phyloP scores from a whole-genome alignment of 805 yeast genomes.

The Diddensiella santjacobensis region DNA sequence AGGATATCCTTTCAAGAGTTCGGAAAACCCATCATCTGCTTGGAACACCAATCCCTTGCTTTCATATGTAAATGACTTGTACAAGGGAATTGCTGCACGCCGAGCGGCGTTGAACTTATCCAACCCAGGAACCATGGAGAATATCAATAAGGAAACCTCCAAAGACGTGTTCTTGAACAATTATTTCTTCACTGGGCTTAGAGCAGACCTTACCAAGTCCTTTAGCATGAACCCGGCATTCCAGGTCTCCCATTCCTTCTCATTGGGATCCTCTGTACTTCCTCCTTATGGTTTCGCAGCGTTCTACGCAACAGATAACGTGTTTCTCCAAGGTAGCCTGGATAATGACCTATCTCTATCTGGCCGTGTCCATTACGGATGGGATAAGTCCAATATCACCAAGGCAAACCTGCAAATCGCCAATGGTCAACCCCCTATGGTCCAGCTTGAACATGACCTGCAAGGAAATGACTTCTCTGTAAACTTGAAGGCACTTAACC shows the following conservation, averaged over 20 bases:
- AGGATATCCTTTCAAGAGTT: slow-evolving; percentile 6
- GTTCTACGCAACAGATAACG: slow-evolving; percentile 78
- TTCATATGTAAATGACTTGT: slow-evolving; percentile 72
- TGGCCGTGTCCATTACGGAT: slow-evolving; percentile 88
- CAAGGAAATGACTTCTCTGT: slow-evolving; percentile 85
- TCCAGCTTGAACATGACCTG: slow-evolving; percentile 93
- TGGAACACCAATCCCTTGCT: slow-evolving; percentile 84
- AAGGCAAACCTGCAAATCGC: slow-evolving; percentile 87
- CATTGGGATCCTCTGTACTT: slow-evolving; percentile 77
- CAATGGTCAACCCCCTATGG: slow-evolving; percentile 85
- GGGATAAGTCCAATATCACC: slow-evolving; percentile 74
- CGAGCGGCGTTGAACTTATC: slow-evolving; percentile 75
- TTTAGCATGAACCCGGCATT: slow-evolving; percentile 89
- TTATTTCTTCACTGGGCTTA: slow-evolving; percentile 88
- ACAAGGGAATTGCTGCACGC: slow-evolving; percentile 67
- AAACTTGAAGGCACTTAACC: slow-evolving; percentile 88
- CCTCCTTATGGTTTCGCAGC: slow-evolving; percentile 92
- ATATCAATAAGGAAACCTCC: slow-evolving; percentile 86
- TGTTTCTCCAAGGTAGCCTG: slow-evolving; percentile 85
- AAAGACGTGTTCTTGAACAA: slow-evolving; percentile 89
- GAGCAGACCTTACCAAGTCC: slow-evolving; percentile 93
- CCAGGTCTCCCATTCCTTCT: slow-evolving; percentile 92
- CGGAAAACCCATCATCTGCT: slow-evolving; percentile 29
- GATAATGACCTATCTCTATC: slow-evolving; percentile 82
- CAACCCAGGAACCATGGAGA: slow-evolving; percentile 94